Percentiles rank a stretch among this genome's conserved stretches.
Conservation (phyloP, 768 basidiomycete species). For the Kwoniella newhampshirensis region DNA sequence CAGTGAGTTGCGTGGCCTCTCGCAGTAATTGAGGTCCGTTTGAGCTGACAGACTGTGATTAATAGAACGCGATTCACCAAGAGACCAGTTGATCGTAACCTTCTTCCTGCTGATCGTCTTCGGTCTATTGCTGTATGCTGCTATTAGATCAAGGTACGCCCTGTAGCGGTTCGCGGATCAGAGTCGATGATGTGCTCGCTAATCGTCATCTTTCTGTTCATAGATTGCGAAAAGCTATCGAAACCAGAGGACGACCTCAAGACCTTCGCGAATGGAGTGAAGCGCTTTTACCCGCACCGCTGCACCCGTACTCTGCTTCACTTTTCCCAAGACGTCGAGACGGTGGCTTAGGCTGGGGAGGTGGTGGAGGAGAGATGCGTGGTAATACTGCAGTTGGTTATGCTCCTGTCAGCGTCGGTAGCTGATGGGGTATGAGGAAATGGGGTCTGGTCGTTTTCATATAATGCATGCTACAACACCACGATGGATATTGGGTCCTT, state of each 20-base stretch:
- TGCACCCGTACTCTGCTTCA: slow-evolving; percentile 6
- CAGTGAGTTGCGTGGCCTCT: slow-evolving; percentile 63
- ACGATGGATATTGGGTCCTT: not conserved
- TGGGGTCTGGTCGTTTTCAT: not conserved
- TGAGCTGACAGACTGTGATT: not conserved
- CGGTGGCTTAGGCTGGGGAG: not conserved
- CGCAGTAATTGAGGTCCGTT: not conserved
- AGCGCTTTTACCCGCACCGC: slow-evolving; percentile 23
- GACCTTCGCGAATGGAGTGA: slow-evolving; percentile 50
- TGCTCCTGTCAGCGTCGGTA: slow-evolving; percentile 14
- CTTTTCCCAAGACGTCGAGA: slow-evolving; percentile 9
- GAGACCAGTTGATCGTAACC: slow-evolving; percentile 90
- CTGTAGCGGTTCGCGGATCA: no score
- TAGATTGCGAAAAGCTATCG: slow-evolving; percentile 48
- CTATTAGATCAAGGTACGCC: slow-evolving; percentile 58
- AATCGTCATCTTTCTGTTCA: not conserved
- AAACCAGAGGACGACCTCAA: slow-evolving; percentile 46
- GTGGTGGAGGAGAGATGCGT: slow-evolving; percentile 10
- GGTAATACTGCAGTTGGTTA: slow-evolving; percentile 1
- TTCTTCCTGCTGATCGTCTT: slow-evolving; percentile 84
- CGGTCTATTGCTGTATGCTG: slow-evolving; percentile 77
- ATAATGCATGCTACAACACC: slow-evolving; percentile 26
- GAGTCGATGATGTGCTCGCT: no score
- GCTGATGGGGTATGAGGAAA: not conserved
- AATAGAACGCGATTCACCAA: slow-evolving; percentile 87